Conservation (phyloP, 2,329 filamentous ascomycete species). For the Waltergamsia citrina region DNA sequence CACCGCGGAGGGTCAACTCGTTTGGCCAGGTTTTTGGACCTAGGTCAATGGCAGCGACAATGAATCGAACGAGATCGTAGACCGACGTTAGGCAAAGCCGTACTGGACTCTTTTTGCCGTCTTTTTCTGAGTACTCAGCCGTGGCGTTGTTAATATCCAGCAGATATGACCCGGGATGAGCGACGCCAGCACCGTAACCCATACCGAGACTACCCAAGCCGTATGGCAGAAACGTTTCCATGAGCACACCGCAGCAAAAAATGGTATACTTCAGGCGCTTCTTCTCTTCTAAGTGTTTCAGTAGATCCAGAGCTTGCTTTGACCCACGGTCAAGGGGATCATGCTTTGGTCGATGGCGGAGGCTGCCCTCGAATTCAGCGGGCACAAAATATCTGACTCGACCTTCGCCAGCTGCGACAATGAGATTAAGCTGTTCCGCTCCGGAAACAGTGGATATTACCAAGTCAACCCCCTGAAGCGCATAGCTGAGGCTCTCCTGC, state of each 20-base stretch:
- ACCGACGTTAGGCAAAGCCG: slow-evolving; percentile 59
- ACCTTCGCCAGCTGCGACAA: slow-evolving; percentile 57
- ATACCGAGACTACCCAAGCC: slow-evolving; percentile 52
- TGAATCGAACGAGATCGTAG: slow-evolving; percentile 60
- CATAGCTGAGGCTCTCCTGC: slow-evolving; percentile 47
- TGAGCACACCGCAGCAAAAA: slow-evolving; percentile 67
- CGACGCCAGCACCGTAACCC: slow-evolving; percentile 43
- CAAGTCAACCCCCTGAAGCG: slow-evolving; percentile 62
- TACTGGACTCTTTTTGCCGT: slow-evolving; percentile 36
- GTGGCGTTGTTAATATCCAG: slow-evolving; percentile 48
- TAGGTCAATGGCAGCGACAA: slow-evolving; percentile 60
- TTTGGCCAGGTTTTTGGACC: slow-evolving; percentile 51
- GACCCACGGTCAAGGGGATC: slow-evolving; percentile 55
- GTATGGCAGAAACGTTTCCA: slow-evolving; percentile 63
- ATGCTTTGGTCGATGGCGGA: slow-evolving; percentile 38
- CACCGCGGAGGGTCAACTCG: slow-evolving; percentile 62
- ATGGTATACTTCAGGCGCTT: slow-evolving; percentile 55
- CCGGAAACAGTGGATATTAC: slow-evolving; percentile 68
- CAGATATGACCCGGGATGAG: slow-evolving; percentile 54
- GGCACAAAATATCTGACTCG: slow-evolving; percentile 63
- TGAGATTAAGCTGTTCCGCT: slow-evolving; percentile 57
- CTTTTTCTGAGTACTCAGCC: slow-evolving; percentile 52
- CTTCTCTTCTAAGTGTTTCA: slow-evolving; percentile 42
- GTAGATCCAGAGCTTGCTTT: slow-evolving; percentile 42
- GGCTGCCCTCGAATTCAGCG: slow-evolving; percentile 63